phyloP scores from a whole-genome alignment of 2,329 filamentous ascomycete species.

The Pleochaeta shiraiana region DNA sequence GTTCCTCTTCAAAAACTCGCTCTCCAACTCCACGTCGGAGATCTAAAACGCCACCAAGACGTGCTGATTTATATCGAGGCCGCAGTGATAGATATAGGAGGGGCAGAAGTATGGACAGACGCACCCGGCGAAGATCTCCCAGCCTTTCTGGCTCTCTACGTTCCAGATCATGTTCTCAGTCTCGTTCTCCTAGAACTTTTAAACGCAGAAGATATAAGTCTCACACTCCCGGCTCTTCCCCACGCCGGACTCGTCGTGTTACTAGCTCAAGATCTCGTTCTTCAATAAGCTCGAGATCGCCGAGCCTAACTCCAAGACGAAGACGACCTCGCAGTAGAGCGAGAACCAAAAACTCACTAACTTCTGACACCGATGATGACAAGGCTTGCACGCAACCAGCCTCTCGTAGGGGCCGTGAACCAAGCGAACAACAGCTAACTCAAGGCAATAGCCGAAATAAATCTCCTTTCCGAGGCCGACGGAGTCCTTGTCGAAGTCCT shows the following conservation, averaged over 20 bases:
- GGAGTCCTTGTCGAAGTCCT: conserved; percentile 7
- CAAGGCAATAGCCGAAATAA: conserved; percentile 18
- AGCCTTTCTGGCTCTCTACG: conserved; percentile 10
- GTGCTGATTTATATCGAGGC: conserved; percentile 12
- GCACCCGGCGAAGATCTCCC: conserved; percentile 14
- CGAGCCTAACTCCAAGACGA: conserved; percentile 12
- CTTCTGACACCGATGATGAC: conserved; percentile 12
- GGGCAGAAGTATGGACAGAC: conserved; percentile 17
- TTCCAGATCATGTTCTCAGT: conserved; percentile 10
- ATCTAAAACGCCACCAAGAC: conserved; percentile 16
- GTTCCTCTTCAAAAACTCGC: conserved; percentile 16
- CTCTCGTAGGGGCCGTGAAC: conserved; percentile 13
- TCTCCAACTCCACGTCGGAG: conserved; percentile 16
- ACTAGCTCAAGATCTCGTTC: conserved; percentile 17
- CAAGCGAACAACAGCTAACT: conserved; percentile 18
- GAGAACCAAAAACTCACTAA: conserved; percentile 9
- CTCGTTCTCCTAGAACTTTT: conserved; percentile 13
- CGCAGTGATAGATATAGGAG: conserved; percentile 13
- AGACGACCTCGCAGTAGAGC: conserved; percentile 9
- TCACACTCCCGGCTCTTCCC: conserved; percentile 15
- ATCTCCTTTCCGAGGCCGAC: conserved; percentile 16
- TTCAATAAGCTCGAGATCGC: conserved; percentile 12
- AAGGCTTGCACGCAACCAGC: conserved; percentile 7
- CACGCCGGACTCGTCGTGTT: conserved; percentile 14
- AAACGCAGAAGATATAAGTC: conserved; percentile 17